These are phyloP conservation scores for Mucor indicus DNA, from an alignment of 371 early-diverging fungal species.

Conservation along the genomic window DNA sequence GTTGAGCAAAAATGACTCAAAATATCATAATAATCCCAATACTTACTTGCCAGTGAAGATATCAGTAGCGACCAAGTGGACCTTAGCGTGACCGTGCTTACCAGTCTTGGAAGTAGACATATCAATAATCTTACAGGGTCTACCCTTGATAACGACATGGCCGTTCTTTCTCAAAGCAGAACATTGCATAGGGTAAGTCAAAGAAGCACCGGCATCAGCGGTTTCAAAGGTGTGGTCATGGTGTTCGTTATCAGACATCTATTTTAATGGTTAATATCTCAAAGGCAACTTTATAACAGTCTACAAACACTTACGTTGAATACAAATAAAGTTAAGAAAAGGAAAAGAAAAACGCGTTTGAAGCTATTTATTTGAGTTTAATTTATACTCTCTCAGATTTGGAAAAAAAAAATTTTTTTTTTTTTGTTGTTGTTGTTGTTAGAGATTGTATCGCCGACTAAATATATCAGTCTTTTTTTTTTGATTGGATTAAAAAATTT, in stretches of 20 bases:
- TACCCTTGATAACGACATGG: conserved; percentile 96
- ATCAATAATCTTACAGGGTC: conserved; percentile 99
- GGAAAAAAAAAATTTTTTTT: no score
- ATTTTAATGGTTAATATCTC: no score
- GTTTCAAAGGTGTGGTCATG: conserved; percentile 71
- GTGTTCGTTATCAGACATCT: conserved; percentile 51
- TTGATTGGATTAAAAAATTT: no score
- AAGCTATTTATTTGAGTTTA: no score
- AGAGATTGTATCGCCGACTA: no score
- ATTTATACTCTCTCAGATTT: no score
- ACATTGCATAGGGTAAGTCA: conserved; percentile 97
- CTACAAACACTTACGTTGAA: no score
- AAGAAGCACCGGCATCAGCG: conserved; percentile 84
- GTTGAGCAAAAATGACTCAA: neutral
- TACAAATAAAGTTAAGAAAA: no score
- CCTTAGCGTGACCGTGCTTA: conserved; percentile 99
- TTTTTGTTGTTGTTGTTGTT: no score
- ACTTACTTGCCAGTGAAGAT: conserved; percentile 96
- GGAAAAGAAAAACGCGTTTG: no score
- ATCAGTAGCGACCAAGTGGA: conserved; percentile 92
- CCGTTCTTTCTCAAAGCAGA: conserved; percentile 99
- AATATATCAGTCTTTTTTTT: no score
- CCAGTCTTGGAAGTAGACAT: conserved; percentile 96
- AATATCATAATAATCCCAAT: neutral
- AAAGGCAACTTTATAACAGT: no score